A percentile compares a stretch with the other conserved stretches of the same genome.
Conservation (phyloP, 345 rosid species). For the Citrus glauca region DNA sequence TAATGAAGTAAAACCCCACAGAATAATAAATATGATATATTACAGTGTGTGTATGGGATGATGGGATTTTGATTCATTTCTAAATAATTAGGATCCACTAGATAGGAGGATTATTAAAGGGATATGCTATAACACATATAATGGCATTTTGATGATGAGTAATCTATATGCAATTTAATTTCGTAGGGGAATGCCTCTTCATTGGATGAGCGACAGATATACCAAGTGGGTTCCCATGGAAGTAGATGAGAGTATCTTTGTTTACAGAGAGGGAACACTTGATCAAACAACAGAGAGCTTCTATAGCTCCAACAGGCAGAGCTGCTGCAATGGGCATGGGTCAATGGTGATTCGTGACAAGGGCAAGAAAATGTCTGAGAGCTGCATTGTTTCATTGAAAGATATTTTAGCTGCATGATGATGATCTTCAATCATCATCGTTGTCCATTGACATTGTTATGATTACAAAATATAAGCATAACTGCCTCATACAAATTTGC, state of each 20-base stretch:
- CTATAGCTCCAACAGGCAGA: conserved; percentile 19
- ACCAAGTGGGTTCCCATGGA: conserved; percentile 44
- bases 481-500: background rate
- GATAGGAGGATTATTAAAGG: too few species aligned
- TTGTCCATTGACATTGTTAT: background rate
- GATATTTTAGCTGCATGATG: conserved; percentile 20
- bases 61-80: background rate
- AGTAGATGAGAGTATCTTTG: conserved; percentile 34
- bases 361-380: conserved; percentile 5
- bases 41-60: background rate
- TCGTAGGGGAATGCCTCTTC: conserved; percentile 44
- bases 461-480: background rate
- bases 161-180: too few species aligned
- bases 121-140: too few species aligned
- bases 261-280: conserved; percentile 49
- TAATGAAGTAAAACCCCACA: too few species aligned
- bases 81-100: too few species aligned
- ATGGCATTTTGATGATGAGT: too few species aligned
- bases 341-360: conserved; percentile 9
- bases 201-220: conserved; percentile 14
- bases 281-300: conserved; percentile 21
- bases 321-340: background rate
- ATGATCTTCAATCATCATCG: background rate
- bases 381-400: conserved; percentile 25
- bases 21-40: too few species aligned